Evolutionary conservation across 2,329 filamentous ascomycete species (phyloP).

Genomic region (Fusarium sp.): DNA sequence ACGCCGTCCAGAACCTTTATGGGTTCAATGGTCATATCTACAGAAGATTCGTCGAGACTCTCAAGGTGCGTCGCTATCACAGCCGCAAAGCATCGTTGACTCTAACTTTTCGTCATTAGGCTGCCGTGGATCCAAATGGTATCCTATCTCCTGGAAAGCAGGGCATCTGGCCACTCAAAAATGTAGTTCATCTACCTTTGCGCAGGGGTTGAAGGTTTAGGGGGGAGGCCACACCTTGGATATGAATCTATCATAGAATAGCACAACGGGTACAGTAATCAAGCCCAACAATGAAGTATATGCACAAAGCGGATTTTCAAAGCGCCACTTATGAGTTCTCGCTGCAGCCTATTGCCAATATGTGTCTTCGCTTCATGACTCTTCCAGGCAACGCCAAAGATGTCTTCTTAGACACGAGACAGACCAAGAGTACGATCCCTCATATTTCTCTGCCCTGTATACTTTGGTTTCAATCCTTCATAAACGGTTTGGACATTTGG

Average conservation of each 20-base stretch:
- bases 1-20: background rate
- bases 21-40: slow-evolving; percentile 2
- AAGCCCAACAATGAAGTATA: background rate
- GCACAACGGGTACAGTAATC: background rate
- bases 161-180: slow-evolving; percentile 8
- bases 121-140: slow-evolving; percentile 6
- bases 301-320: background rate
- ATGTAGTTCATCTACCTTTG: background rate
- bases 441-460: background rate
- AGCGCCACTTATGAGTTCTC: background rate
- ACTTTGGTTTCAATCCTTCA: background rate
- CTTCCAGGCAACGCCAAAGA: background rate
- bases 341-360: background rate
- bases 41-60: background rate
- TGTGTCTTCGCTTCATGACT: background rate
- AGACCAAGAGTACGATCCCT: background rate
- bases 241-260: background rate
- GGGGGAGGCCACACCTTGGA: background rate
- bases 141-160: slow-evolving; percentile 11
- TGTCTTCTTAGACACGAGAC: background rate
- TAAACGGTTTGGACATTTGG: background rate
- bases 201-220: background rate
- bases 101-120: background rate
- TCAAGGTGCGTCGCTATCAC: slow-evolving; percentile 3
- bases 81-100: background rate